Conservation (phyloP, 495 filamentous ascomycete species). For the Neurospora sp. region DNA sequence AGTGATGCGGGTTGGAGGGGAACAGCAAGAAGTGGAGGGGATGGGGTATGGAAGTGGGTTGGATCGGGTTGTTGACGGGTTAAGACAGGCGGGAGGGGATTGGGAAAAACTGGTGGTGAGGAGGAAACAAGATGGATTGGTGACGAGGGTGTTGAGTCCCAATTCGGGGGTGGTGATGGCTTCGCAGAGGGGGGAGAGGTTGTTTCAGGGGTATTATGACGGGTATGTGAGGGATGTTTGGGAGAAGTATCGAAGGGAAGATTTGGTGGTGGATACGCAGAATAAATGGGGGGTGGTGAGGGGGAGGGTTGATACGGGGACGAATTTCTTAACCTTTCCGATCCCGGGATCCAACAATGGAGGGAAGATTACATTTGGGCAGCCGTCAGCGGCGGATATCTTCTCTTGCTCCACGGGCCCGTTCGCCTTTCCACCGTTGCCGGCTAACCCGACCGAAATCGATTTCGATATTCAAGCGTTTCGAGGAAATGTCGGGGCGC, state of each 20-base stretch:
- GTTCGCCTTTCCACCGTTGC: slow-evolving; percentile 43
- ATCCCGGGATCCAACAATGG: slow-evolving; percentile 17
- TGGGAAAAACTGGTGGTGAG: slow-evolving; percentile 56
- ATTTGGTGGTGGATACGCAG: slow-evolving; percentile 57
- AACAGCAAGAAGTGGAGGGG: slow-evolving; percentile 47
- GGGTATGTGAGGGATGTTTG: slow-evolving; percentile 56
- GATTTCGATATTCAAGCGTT: not conserved
- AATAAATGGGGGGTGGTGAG: slow-evolving; percentile 34
- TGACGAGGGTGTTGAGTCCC: slow-evolving; percentile 48
- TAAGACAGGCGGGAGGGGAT: slow-evolving; percentile 38
- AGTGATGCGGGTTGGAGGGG: slow-evolving; percentile 14
- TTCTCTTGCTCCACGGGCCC: slow-evolving; percentile 59
- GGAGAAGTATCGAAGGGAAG: slow-evolving; percentile 40
- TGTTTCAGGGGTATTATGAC: slow-evolving; percentile 55
- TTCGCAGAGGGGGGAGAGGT: slow-evolving; percentile 17
- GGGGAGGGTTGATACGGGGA: slow-evolving; percentile 35
- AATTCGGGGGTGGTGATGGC: slow-evolving; percentile 47
- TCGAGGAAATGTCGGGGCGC: slow-evolving; percentile 46
- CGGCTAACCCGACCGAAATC: slow-evolving; percentile 25
- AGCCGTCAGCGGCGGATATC: slow-evolving; percentile 53
- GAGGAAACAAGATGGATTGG: not conserved
- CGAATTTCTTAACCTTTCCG: slow-evolving; percentile 41
- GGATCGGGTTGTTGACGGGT: not conserved
- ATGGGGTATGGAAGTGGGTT: not conserved
- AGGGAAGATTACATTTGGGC: slow-evolving; percentile 30